Evolutionary conservation across 106 monocot species (phyloP).

Genomic region (Apostasia ramifera): DNA sequence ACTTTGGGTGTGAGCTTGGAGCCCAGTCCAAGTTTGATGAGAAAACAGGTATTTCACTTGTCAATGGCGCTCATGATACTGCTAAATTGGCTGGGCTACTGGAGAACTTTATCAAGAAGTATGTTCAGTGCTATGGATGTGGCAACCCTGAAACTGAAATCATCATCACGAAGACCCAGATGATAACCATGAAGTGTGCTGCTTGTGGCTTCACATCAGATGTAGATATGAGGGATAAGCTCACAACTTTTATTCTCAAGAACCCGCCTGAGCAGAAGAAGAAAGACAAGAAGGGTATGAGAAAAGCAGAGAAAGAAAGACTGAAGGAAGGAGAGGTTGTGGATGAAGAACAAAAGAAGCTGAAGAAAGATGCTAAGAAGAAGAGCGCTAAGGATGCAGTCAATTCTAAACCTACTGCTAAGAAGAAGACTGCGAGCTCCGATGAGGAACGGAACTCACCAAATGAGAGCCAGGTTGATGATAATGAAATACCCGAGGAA

Average conservation of each 20-base stretch:
- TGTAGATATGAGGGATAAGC: constrained; percentile 76
- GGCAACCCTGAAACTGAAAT: constrained; percentile 82
- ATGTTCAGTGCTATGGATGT: constrained; percentile 74
- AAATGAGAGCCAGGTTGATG: constrained; percentile 36
- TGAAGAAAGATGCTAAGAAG: constrained; percentile 65
- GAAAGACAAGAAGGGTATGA: constrained; percentile 73
- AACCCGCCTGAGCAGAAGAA: constrained; percentile 73
- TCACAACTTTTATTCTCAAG: constrained; percentile 67
- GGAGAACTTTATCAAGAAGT: constrained; percentile 81
- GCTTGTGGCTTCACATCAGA: constrained; percentile 76
- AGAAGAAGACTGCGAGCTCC: constrained; percentile 29
- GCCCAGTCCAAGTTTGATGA: constrained; percentile 86
- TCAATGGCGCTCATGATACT: constrained; percentile 83
- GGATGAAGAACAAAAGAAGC: constrained; percentile 71
- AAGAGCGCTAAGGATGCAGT: constrained; percentile 2
- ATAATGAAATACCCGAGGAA: constrained; percentile 13
- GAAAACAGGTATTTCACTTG: constrained; percentile 56
- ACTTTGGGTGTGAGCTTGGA: constrained; percentile 79
- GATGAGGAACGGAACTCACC: constrained; percentile 57
- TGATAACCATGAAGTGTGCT: constrained; percentile 71
- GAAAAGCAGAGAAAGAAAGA: constrained; percentile 79
- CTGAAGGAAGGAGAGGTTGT: constrained; percentile 72
- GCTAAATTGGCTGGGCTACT: constrained; percentile 66
- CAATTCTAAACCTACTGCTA: constrained; percentile 6
- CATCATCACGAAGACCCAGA: constrained; percentile 62